phyloP scores from a whole-genome alignment of 2,329 filamentous ascomycete species.

The Onygenales sp. region DNA sequence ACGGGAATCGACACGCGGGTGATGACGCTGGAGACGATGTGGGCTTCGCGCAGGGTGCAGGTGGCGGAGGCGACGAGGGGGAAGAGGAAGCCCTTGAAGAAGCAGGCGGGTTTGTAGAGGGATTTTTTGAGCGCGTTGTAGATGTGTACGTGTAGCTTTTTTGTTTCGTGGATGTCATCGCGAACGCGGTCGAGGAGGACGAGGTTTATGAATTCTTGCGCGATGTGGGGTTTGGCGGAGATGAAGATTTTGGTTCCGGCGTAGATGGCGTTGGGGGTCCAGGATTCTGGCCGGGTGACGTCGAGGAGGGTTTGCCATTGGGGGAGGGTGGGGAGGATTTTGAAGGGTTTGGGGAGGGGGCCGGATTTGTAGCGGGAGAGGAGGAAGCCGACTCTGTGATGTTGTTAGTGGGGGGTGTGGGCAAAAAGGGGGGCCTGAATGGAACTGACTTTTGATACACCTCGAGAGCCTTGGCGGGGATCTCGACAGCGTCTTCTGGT shows the following conservation, averaged over 20 bases:
- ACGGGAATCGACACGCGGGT: conserved; percentile 79
- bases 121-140: conserved; percentile 91
- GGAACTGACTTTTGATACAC: conserved; percentile 71
- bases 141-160: conserved; percentile 90
- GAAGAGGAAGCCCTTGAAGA: conserved; percentile 94
- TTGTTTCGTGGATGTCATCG: conserved; percentile 85
- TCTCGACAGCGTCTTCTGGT: conserved; percentile 70
- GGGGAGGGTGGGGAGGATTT: conserved; percentile 84
- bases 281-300: conserved; percentile 69
- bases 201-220: conserved; percentile 76
- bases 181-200: conserved; percentile 85
- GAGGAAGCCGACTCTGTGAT: conserved; percentile 65
- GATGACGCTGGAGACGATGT: conserved; percentile 81
- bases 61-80: conserved; percentile 74
- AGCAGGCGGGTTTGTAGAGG: conserved; percentile 87
- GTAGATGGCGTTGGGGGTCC: conserved; percentile 74
- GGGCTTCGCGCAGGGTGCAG: conserved; percentile 86
- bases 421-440: conserved; percentile 1
- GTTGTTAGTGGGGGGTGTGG: conserved; percentile 4
- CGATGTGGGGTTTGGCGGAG: conserved; percentile 67
- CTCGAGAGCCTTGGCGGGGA: conserved; percentile 85
- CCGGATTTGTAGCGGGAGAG: conserved; percentile 90
- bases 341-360: conserved; percentile 95
- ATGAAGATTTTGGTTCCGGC: conserved; percentile 90
- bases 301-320: conserved; percentile 84